Base-by-base conservation (phyloP, 768 basidiomycete species). In the Sarcodon sp. region DNA sequence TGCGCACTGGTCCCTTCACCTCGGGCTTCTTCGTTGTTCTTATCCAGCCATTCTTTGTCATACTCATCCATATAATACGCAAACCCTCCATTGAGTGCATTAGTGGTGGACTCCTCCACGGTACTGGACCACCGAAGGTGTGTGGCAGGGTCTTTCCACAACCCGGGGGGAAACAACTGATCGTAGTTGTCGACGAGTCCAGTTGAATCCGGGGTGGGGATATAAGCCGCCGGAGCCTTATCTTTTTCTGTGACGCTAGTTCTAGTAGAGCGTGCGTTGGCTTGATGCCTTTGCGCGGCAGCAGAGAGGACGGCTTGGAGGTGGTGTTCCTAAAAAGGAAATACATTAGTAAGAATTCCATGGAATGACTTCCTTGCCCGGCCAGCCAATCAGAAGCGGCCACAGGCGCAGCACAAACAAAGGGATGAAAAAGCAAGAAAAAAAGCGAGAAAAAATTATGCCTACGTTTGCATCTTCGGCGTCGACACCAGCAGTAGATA, bases 21-120 rank as follows among this genome's bases (percentile, higher is more conserved):
- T 11, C 83, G 73, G 1, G 86, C 87, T 49, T 83, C 78, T 58
- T 83, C 83, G 57, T 97, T 96, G 59, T 89, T 90, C 65, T 80
- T 84, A 56, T 87, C 84, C 33, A 99, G 75, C 94, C 94, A 99
- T 53, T 86, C 85, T 57, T 85, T 80, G 67, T 98, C 94, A 13
- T 85, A 82, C 63, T 98, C 96, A 57, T 99, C 94, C 86, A 97
- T 87, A 54, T 79, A 87, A 59, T 98, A 97, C 1, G 81, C 80
- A 64, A 85, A 85, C 0, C 85, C 84, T 55, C 84, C 79, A 33
- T 76, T 66, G 49, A 91, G 75, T 9, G 76, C 78, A 53, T 67
- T 71, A 4, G 63, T 62, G 54, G 72, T 69, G 7, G 77, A 69
- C 54, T 92, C 90, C 56, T 98, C 96, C 54, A 86, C 79, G 3